Base-by-base conservation (phyloP, 441 rosid species). In the Raphanus hybrid region DNA sequence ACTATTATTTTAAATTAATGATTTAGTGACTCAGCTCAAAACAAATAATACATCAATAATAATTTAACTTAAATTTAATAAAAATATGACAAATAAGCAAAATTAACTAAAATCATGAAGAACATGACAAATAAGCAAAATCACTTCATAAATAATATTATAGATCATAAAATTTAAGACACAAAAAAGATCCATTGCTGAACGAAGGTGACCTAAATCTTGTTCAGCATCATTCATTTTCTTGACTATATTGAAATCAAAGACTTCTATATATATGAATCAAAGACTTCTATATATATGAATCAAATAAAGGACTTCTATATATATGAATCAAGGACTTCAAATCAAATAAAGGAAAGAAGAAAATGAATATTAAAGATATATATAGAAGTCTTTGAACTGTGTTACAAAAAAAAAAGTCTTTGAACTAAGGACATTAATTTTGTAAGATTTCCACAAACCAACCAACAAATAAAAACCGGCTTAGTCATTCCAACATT, bases 381-480 rank as follows among this genome's bases (percentile, higher is more conserved):
- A 43, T 12, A 43, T 55, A 1, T 18, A 55, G 27, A 18, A 18
- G 60, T 55, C 10, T 55, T 52, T 68, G 61, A 27, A 14, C 37
- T 9, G 18, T 18, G 18, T 18, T 18, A 18, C 18, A 18, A 18
- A 18, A 18, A 18, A 18, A 18, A 18, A 16, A 18, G 60, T 55
- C 10, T 55, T 52, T 68, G 61, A 29, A 14, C 37, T 6, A 68
- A 50, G 60, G 27, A 52, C 18, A 52, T 52, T 52, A 50, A 3
- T 1, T 8, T 57, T 57, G 12, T 20, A 57, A 20, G 32, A 8
- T 55, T 57, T 57, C n/a, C 7, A 58, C 7, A 58, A 23, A 58
- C 77, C 41, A 65, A 39, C 34, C 8, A 57, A 65, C 29, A 37
- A 39, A 65, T 4, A n/a, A 55, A 34, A 39, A 73, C 35, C n/a